Percentiles rank a stretch among this genome's conserved stretches.
Conservation (phyloP, 2,329 filamentous ascomycete genomes). For the Fusarium coffeatum region DNA sequence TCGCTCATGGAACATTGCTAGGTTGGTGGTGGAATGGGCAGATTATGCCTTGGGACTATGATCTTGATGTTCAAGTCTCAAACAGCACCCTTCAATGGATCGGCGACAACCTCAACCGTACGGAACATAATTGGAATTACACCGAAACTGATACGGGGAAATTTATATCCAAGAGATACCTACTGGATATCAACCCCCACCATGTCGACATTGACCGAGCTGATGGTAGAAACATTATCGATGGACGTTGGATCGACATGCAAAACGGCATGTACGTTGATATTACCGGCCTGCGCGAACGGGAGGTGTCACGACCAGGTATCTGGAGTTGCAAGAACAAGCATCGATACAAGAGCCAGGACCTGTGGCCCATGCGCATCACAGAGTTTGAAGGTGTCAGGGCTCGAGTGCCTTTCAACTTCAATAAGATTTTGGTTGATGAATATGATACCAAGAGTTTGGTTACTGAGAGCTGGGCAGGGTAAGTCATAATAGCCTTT, state of each 20-base stretch:
- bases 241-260: slow-evolving; percentile 84
- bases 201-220: slow-evolving; percentile 69
- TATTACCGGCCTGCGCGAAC: slow-evolving; percentile 80
- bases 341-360: slow-evolving; percentile 76
- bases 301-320: slow-evolving; percentile 69
- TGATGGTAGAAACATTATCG: slow-evolving; percentile 82
- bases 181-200: slow-evolving; percentile 83
- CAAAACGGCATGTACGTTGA: slow-evolving; percentile 83
- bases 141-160: slow-evolving; percentile 55
- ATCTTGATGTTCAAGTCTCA: slow-evolving; percentile 84
- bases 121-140: slow-evolving; percentile 68
- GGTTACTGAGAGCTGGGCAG: slow-evolving; percentile 69
- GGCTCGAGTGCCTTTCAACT: slow-evolving; percentile 76
- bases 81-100: slow-evolving; percentile 74
- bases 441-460: slow-evolving; percentile 75
- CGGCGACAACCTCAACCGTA: slow-evolving; percentile 75
- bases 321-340: slow-evolving; percentile 84
- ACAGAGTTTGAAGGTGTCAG: slow-evolving; percentile 79
- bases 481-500: slow-evolving; percentile 59
- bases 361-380: slow-evolving; percentile 80
- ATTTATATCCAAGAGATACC: slow-evolving; percentile 63
- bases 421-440: slow-evolving; percentile 71
- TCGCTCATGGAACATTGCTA: slow-evolving; percentile 84
- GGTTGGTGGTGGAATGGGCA: slow-evolving; percentile 90
- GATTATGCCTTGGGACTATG: slow-evolving; percentile 86